phyloP scores from a whole-genome alignment of 164 flowering plant genomes.

The Berberis thunbergii region DNA sequence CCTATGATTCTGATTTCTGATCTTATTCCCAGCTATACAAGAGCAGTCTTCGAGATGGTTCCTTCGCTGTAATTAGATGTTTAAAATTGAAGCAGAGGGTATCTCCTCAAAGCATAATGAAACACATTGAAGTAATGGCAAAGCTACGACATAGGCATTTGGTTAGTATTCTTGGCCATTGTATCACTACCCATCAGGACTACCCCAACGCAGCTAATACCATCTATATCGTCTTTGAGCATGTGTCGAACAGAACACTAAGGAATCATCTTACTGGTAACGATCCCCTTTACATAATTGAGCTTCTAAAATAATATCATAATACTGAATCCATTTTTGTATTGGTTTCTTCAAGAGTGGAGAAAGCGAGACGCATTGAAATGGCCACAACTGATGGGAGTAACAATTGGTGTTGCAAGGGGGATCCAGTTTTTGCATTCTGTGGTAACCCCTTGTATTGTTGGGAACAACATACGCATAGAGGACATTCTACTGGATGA shows the following conservation, averaged over 20 bases:
- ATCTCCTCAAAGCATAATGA: slow-evolving; percentile 40
- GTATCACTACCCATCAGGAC: slow-evolving; percentile 45
- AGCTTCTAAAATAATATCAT: too few relatives aligned
- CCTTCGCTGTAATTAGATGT: slow-evolving; percentile 44
- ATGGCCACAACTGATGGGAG: slow-evolving; percentile 79
- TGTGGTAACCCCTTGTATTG: slow-evolving; percentile 44
- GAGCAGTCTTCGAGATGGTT: slow-evolving; percentile 66
- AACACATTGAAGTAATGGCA: slow-evolving; percentile 50
- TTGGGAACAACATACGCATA: slow-evolving; percentile 55
- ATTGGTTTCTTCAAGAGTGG: slow-evolving; percentile 34
- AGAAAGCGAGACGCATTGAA: slow-evolving; percentile 52
- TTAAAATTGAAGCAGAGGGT: slow-evolving; percentile 48
- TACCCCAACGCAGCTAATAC: slow-evolving; percentile 37
- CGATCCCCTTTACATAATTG: not conserved
- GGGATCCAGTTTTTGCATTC: slow-evolving; percentile 81
- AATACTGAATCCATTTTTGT: not conserved
- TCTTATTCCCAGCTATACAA: slow-evolving; percentile 46
- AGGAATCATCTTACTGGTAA: slow-evolving; percentile 60
- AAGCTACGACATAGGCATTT: slow-evolving; percentile 69
- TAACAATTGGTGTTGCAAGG: slow-evolving; percentile 56
- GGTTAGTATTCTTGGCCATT: slow-evolving; percentile 83
- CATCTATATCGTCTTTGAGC: slow-evolving; percentile 54
- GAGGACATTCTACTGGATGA: slow-evolving; percentile 64
- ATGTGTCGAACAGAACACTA: slow-evolving; percentile 53
- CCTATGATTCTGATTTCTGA: not conserved